Evolutionary conservation across 2,329 filamentous ascomycete species (phyloP).

Genomic region (Paecilomyces fulvus): DNA sequence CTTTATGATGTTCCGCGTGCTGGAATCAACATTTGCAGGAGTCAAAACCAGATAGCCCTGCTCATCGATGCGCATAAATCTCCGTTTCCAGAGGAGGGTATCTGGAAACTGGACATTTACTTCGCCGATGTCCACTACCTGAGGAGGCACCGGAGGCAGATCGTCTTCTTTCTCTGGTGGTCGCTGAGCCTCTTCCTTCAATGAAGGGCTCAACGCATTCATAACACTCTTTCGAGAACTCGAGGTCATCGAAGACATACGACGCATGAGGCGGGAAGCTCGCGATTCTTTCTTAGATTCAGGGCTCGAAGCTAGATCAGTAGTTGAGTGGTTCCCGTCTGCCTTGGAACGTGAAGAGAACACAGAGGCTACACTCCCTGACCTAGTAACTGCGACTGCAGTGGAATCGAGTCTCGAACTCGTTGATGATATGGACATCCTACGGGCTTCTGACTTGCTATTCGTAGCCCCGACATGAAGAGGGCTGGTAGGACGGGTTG

Average conservation of each 20-base stretch:
- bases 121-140: constrained; percentile 68
- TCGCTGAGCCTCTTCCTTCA: constrained; percentile 29
- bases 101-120: constrained; percentile 97
- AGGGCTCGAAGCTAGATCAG: constrained; percentile 23
- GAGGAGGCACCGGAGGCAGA: constrained; percentile 21
- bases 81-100: constrained; percentile 90
- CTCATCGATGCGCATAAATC: constrained; percentile 76
- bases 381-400: constrained; percentile 22
- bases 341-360: constrained; percentile 27
- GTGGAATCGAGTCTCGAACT: constrained; percentile 34
- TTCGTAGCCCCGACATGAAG: constrained; percentile 9
- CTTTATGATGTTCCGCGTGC: constrained; percentile 56
- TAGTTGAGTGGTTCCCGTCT: constrained; percentile 26
- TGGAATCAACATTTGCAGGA: constrained; percentile 55
- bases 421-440: constrained; percentile 32
- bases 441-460: constrained; percentile 19
- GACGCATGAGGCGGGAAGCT: constrained; percentile 56
- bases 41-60: constrained; percentile 77
- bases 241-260: constrained; percentile 54
- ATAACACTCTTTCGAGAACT: constrained; percentile 43
- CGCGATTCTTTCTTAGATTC: constrained; percentile 48
- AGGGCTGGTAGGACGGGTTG: constrained; percentile 10
- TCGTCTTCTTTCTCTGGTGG: constrained; percentile 19
- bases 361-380: constrained; percentile 32
- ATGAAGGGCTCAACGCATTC: constrained; percentile 24